Percentiles rank a stretch among this genome's conserved stretches.
Conservation (phyloP, 768 basidiomycete genomes). For the Cantharellus cinnabarinus region DNA sequence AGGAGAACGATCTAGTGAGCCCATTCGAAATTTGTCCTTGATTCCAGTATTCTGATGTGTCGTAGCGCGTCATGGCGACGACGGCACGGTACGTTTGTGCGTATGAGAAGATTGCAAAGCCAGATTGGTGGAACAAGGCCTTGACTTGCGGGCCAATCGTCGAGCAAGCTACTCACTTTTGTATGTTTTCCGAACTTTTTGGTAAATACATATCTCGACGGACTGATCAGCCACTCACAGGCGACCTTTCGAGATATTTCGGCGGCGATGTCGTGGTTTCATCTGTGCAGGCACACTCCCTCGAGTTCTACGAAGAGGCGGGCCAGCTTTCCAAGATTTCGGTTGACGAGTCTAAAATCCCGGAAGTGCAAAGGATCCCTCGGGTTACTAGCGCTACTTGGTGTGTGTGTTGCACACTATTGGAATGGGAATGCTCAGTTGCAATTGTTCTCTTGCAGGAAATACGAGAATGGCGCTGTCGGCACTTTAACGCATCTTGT, state of each 20-base stretch:
- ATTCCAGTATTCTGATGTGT: background rate
- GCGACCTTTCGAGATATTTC: conserved; percentile 86
- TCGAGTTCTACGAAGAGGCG: conserved; percentile 83
- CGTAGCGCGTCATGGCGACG: conserved; percentile 60
- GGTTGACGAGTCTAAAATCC: conserved; percentile 69
- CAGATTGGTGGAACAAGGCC: conserved; percentile 81
- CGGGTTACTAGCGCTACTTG: conserved; percentile 85
- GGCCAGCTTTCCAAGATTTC: conserved; percentile 62
- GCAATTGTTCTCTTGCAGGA: conserved; percentile 19
- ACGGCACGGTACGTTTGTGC: conserved; percentile 87
- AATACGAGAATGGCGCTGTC: conserved; percentile 88
- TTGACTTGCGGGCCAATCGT: conserved; percentile 58
- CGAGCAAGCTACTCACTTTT: conserved; percentile 93
- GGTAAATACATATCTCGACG: background rate
- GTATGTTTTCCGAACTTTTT: conserved; percentile 14
- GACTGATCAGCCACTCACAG: conserved; percentile 1
- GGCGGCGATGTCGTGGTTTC: conserved; percentile 85
- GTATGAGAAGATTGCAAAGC: conserved; percentile 59
- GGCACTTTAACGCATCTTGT: conserved; percentile 81
- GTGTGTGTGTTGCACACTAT: conserved; percentile 15
- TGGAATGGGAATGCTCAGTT: background rate
- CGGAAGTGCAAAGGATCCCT: conserved; percentile 78
- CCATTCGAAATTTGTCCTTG: background rate
- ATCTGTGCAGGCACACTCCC: conserved; percentile 61
- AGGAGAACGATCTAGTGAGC: conserved; percentile 67